Evolutionary conservation across 2,329 filamentous ascomycete species (phyloP), one percentile per base, ranked within the genome.

Genomic region (Amylocarpus encephaloides): DNA sequence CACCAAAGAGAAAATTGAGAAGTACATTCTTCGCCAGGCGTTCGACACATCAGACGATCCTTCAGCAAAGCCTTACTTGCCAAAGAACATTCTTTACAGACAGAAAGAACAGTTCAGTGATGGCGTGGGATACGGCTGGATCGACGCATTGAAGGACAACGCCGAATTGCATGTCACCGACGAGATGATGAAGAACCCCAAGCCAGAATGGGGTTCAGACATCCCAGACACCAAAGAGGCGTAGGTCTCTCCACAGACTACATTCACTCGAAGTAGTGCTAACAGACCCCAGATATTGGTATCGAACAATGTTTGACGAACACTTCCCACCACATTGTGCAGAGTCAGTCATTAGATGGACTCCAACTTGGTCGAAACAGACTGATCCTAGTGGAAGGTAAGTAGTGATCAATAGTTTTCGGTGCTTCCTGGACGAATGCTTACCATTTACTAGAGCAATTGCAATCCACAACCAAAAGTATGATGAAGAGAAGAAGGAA

Each of bases 81-180:
- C 94, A 6, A 85, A 95, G 15, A 83, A 91, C 68, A 98, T 98
- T 62, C 83, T 98, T 50, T 98, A 89, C 87, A 81, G 94, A 67
- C 94, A 98, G 73, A 98, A 98, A 82, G 93, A 98, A 76, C 93
- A 98, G 74, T 98, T 98, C 77, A 94, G 86, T 52, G 94, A 98
- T 65, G 94, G 93, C 68, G 93, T 98, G 51, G 93, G 93, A 51
- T 98, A 98, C 74, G 91, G 93, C 57, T 98, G 93, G 93, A 98
- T 98, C 67, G 93, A 98, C 66, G 87, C 85, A 6, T 82, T 98
- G 64, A 97, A 96, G 79, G 93, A 97, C 71, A 88, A 86, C 65
- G 93, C 93, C 32, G 90, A 94, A 72, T 70, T 83, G 58, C 82
- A 93, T 50, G 86, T 98, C 49, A 95, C 88, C 15, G 92, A 98